Base-by-base conservation (phyloP, 2,329 filamentous ascomycete genomes). In the Alternaria novae-zelandiae region DNA sequence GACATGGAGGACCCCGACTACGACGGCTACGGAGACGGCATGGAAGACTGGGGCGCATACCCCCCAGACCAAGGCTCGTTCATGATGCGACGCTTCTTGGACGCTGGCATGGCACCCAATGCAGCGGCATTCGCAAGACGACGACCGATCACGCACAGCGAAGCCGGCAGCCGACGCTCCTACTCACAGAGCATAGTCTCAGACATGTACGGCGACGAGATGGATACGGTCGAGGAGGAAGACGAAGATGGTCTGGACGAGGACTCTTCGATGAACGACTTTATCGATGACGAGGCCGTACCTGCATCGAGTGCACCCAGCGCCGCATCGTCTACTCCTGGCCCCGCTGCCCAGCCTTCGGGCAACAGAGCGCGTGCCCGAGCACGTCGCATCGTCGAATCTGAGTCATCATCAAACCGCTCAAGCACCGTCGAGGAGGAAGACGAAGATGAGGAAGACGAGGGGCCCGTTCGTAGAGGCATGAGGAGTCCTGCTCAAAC, bases 211-310 rank as follows among this genome's bases (percentile, higher is more conserved):
- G 77, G 75, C 5, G 79, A 81, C 49, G 80, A 82, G 59, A 82
- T 82, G 79, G 79, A 78, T 61, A 80, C 76, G 4, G 73, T 82
- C 26, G 79, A 81, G 57, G 81, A 82, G 61, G 79, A 82, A 69
- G 80, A 82, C 55, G 81, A 82, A 50, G 79, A 81, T 23, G 79
- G 71, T 5, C 47, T 74, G 6, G 76, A 79, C 23, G 69, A 78
- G 46, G 78, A 81, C 55, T 81, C 80, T 2, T 81, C 79, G 8
- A 81, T 82, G 80, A 79, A 79, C 57, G 79, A 78, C 58, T 82
- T 82, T 66, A 78, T 82, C 47, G 78, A 80, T 45, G 78, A 81
- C 44, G 75, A 67, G n/a, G 74, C 70, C 11, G 55, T 67, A 5
- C 71, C 70, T 6, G 66, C 68, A 7, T 69, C 69, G 3, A 57